Evolutionary conservation across 768 basidiomycete species (phyloP), one percentile per base, ranked within the genome.

Genomic region (Trametes meyenii): DNA sequence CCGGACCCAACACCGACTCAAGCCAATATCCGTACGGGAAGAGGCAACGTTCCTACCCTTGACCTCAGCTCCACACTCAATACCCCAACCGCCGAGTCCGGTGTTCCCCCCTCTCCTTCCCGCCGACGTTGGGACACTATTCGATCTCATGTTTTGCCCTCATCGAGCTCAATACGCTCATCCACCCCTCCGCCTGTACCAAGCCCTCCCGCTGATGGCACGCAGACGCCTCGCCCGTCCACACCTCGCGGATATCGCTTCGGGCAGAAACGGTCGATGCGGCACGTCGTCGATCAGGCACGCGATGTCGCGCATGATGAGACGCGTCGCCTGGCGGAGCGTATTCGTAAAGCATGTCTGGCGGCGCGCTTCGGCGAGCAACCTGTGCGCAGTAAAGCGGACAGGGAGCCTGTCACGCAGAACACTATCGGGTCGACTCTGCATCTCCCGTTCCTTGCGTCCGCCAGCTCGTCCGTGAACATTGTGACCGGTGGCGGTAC

Each of bases 201-300:
- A 1, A 56, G 52, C 21, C 61, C 50, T 11, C 52, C 50, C 17
- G 53, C 49, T 2, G 57, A 51, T 19, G 43, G 19, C 46, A 50
- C 50, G 3, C 39, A 60, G 17, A 63, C 64, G 5, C 50, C 66
- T 1, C 65, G 71, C 5, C 66, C 71, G 13, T 65, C 67, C 12
- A 72, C 71, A 0, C 71, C 71, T 3, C 66, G 64, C 36, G 57
- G 66, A 8, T 63, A 65, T 17, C 61, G 68, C 14, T 69, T 69
- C 38, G 69, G 69, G 16, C 62, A 63, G 61, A 68, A 65, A 42
- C 63, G 62, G 21, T 64, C 63, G 0, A 69, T 70, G 51, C 64
- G 68, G 14, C 85, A 89, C 23, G 83, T 88, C 13, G 87, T 89
- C 0, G 88, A 90, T 36, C 80, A 85, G 58, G 87, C 77, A 3